A percentile compares a stretch with the other conserved stretches of the same genome.
Evolutionary conservation across 805 yeast species (phyloP).

Genomic region (Maudiozyma saulgeensis): DNA sequence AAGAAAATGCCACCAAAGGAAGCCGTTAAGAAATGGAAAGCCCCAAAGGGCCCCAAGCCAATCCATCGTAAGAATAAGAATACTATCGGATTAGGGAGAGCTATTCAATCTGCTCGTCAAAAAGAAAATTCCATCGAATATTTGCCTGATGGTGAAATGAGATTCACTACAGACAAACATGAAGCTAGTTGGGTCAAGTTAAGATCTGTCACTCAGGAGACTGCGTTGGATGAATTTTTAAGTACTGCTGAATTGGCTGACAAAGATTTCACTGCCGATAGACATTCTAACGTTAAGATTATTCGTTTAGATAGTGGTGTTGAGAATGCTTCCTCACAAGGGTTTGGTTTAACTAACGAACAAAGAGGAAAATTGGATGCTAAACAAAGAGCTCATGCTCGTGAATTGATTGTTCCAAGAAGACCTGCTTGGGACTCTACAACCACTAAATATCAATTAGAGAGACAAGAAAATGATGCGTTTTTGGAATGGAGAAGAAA

Average conservation of each 20-base stretch:
- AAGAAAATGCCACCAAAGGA: conserved; percentile 35
- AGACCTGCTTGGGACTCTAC: conserved; percentile 77
- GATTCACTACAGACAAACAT: conserved; percentile 76
- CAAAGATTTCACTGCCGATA: conserved; percentile 91
- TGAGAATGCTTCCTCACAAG: conserved; percentile 39
- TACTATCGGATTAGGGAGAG: conserved; percentile 74
- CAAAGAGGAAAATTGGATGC: conserved; percentile 53
- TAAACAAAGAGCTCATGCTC: conserved; percentile 58
- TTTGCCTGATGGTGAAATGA: conserved; percentile 78
- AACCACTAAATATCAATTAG: conserved; percentile 68
- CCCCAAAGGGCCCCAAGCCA: conserved; percentile 90
- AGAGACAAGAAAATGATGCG: conserved; percentile 79
- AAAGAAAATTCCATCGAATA: conserved; percentile 59
- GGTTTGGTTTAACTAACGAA: conserved; percentile 53
- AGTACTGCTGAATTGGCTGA: conserved; percentile 94
- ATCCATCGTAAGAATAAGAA: conserved; percentile 76
- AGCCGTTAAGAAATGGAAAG: conserved; percentile 66
- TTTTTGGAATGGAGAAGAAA: conserved; percentile 92
- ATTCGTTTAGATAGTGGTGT: conserved; percentile 52
- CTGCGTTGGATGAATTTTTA: conserved; percentile 86
- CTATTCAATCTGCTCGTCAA: conserved; percentile 65
- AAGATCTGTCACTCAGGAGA: conserved; percentile 90
- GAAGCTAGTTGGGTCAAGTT: conserved; percentile 86
- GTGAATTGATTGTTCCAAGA: conserved; percentile 77
- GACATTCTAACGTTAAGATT: conserved; percentile 71